Conservation (phyloP, 371 early-diverging fungal genomes). For the Mortierella polycephala region DNA sequence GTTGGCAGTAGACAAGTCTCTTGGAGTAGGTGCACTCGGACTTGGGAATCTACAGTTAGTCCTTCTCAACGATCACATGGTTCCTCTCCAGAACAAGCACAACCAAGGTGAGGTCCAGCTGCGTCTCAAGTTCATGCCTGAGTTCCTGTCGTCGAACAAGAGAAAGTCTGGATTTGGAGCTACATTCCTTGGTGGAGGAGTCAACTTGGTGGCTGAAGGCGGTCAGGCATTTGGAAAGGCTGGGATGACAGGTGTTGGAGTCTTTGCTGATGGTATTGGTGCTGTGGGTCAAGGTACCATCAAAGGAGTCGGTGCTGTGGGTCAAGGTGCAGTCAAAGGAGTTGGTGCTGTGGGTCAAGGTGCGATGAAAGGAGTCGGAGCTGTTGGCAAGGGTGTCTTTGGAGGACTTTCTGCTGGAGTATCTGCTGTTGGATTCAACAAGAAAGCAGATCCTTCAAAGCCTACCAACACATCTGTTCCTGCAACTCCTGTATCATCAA, state of each 20-base stretch:
- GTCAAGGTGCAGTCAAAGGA: slow-evolving; percentile 53
- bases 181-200: slow-evolving; percentile 52
- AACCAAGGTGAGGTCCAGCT: slow-evolving; percentile 54
- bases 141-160: slow-evolving; percentile 48
- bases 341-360: slow-evolving; percentile 61
- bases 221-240: slow-evolving; percentile 47
- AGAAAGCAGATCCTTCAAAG: slow-evolving; percentile 45
- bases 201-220: slow-evolving; percentile 54
- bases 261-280: slow-evolving; percentile 47
- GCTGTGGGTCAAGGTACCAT: slow-evolving; percentile 58
- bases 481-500: too few species aligned
- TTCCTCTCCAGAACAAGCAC: slow-evolving; percentile 56
- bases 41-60: slow-evolving; percentile 50
- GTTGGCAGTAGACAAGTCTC: slow-evolving; percentile 66
- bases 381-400: slow-evolving; percentile 58
- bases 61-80: slow-evolving; percentile 40
- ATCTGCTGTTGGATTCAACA: slow-evolving; percentile 57
- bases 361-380: slow-evolving; percentile 62
- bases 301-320: slow-evolving; percentile 57
- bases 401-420: slow-evolving; percentile 54
- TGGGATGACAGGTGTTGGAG: slow-evolving; percentile 43
- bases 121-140: slow-evolving; percentile 50
- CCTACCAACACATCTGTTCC: neutral
- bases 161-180: slow-evolving; percentile 45
- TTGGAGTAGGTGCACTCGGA: slow-evolving; percentile 60